Evolutionary conservation across 2,329 filamentous ascomycete genomes (phyloP).

Genomic region (Ceratocystis ficicola): DNA sequence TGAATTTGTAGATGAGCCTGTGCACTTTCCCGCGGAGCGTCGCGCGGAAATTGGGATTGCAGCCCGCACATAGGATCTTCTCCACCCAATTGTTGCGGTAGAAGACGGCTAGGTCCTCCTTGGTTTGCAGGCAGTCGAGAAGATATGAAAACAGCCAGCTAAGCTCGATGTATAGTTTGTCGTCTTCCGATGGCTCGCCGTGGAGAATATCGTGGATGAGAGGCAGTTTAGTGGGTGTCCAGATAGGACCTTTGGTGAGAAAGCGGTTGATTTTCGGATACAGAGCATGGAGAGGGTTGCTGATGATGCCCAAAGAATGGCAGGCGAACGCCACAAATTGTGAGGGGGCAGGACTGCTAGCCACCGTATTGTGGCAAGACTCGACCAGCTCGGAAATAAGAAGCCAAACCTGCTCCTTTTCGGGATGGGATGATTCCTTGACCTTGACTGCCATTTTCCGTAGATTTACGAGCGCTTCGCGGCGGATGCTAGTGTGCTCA

Average conservation of each 20-base stretch:
- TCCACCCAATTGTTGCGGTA: constrained; percentile 58
- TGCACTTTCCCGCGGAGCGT: constrained; percentile 48
- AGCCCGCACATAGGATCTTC: constrained; percentile 56
- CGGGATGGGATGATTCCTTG: constrained; percentile 57
- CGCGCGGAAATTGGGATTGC: constrained; percentile 50
- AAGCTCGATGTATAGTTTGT: constrained; percentile 59
- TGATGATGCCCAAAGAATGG: constrained; percentile 56
- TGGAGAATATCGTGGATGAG: constrained; percentile 52
- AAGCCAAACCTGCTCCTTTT: constrained; percentile 67
- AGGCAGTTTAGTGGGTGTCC: constrained; percentile 62
- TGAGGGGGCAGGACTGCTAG: constrained; percentile 52
- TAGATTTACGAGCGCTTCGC: constrained; percentile 61
- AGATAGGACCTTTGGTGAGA: constrained; percentile 63
- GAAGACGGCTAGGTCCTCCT: constrained; percentile 48
- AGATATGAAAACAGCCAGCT: constrained; percentile 64
- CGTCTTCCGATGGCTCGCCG: constrained; percentile 58
- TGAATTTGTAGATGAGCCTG: constrained; percentile 53
- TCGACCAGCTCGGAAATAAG: constrained; percentile 70
- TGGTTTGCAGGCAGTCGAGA: constrained; percentile 51
- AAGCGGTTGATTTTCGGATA: constrained; percentile 82
- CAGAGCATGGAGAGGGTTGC: constrained; percentile 65
- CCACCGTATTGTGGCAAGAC: constrained; percentile 48
- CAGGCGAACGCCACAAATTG: constrained; percentile 64
- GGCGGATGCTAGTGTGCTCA: constrained; percentile 59
- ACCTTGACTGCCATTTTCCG: constrained; percentile 52